A percentile compares a stretch with the other conserved stretches of the same genome.
These are phyloP conservation scores for Leccinum barrowsii DNA, from an alignment of 768 basidiomycete species.

Conservation along the genomic window DNA sequence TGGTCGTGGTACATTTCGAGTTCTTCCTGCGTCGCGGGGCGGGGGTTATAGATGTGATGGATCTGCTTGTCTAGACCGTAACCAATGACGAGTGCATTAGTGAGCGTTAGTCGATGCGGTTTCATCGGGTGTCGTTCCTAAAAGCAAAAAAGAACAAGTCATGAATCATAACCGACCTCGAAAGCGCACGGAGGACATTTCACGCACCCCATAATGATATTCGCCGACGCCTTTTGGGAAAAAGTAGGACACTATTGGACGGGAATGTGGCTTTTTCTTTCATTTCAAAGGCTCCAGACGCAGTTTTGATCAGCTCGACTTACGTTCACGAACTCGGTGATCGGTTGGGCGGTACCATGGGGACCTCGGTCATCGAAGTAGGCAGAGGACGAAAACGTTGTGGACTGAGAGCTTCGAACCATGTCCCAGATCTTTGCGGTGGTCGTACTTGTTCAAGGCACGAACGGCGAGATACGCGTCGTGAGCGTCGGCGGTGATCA, in stretches of 20 bases:
- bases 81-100: conserved; percentile 92
- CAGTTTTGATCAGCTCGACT: conserved; percentile 24
- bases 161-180: background rate
- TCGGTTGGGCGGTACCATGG: conserved; percentile 71
- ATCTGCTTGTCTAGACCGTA: conserved; percentile 96
- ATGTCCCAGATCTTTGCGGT: conserved; percentile 13
- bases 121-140: conserved; percentile 99
- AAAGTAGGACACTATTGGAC: conserved; percentile 93
- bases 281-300: conserved; percentile 12
- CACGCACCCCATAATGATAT: conserved; percentile 90
- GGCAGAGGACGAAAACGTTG: conserved; percentile 67
- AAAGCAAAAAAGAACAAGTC: background rate
- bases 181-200: background rate
- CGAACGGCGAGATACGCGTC: background rate
- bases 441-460: background rate
- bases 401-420: conserved; percentile 37
- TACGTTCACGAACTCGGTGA: conserved; percentile 77
- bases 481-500: background rate
- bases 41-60: conserved; percentile 86
- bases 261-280: conserved; percentile 31
- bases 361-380: conserved; percentile 76
- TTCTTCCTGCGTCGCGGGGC: conserved; percentile 85
- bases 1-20: conserved; percentile 89
- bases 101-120: conserved; percentile 91
- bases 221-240: conserved; percentile 91